Conservation (phyloP, 306 rosid genomes). For the Dryas octopetala region DNA sequence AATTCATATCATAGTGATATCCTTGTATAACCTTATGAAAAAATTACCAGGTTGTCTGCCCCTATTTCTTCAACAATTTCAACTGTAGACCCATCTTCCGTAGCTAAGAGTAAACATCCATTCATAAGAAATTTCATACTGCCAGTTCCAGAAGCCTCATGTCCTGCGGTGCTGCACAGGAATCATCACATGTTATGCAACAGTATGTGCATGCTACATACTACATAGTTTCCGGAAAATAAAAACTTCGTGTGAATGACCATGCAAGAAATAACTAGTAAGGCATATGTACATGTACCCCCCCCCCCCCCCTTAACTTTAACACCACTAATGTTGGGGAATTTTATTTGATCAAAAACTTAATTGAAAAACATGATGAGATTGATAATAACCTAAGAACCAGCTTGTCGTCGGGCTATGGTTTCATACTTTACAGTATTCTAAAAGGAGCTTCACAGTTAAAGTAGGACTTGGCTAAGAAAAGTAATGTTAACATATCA, state of each 20-base stretch:
- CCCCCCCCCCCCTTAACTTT: not conserved
- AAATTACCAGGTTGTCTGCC: constrained; percentile 58
- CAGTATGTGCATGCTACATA: not conserved
- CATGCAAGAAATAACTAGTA: not conserved
- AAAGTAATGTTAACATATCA: not conserved
- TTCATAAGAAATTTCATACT: constrained; percentile 80
- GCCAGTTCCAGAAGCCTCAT: constrained; percentile 74
- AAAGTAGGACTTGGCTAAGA: not conserved
- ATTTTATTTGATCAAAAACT: not conserved
- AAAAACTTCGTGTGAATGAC: not conserved
- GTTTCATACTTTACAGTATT: not conserved
- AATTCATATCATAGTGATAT: not conserved
- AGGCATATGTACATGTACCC: not conserved
- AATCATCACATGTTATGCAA: constrained; percentile 28
- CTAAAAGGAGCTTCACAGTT: not conserved
- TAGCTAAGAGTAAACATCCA: constrained; percentile 70
- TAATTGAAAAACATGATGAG: not conserved
- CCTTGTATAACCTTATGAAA: not conserved
- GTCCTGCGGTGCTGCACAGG: constrained; percentile 67
- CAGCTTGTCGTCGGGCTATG: not conserved
- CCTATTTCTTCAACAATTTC: constrained; percentile 80
- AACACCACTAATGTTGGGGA: not conserved
- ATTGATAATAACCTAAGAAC: not conserved
- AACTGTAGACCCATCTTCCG: constrained; percentile 66
- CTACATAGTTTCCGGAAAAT: not conserved